These are phyloP conservation scores for Calonectria pseudoreteaudii DNA, from an alignment of 2,329 filamentous ascomycete species.

Conservation along the genomic window DNA sequence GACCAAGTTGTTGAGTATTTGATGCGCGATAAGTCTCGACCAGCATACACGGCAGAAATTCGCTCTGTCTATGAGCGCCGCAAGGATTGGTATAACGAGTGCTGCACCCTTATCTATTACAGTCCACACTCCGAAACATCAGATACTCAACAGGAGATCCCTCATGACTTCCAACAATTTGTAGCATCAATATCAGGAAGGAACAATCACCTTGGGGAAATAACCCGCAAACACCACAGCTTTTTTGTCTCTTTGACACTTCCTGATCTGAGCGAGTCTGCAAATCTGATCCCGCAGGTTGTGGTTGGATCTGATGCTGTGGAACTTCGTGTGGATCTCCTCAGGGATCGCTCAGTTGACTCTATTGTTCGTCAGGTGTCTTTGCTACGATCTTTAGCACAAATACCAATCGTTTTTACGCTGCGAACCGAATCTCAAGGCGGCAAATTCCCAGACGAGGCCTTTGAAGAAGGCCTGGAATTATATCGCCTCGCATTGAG, in stretches of 20 bases:
- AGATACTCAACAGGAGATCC: slow-evolving; percentile 42
- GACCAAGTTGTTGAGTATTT: slow-evolving; percentile 90
- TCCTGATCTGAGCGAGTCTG: slow-evolving; percentile 75
- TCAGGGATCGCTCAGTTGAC: slow-evolving; percentile 80
- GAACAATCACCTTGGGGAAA: slow-evolving; percentile 59
- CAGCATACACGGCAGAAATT: slow-evolving; percentile 93
- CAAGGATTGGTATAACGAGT: slow-evolving; percentile 90
- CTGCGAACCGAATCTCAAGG: slow-evolving; percentile 88
- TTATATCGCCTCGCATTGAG: slow-evolving; percentile 85
- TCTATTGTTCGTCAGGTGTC: slow-evolving; percentile 87
- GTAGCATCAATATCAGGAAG: slow-evolving; percentile 52
- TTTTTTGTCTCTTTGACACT: slow-evolving; percentile 95
- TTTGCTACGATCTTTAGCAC: slow-evolving; percentile 77
- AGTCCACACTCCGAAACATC: slow-evolving; percentile 70
- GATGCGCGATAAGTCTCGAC: slow-evolving; percentile 87
- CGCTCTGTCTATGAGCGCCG: slow-evolving; percentile 89
- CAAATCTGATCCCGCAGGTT: slow-evolving; percentile 75
- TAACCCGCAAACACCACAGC: slow-evolving; percentile 72
- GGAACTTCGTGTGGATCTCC: slow-evolving; percentile 91
- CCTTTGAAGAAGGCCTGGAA: slow-evolving; percentile 75
- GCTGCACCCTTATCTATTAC: slow-evolving; percentile 95
- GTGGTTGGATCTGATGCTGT: slow-evolving; percentile 92
- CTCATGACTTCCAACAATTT: slow-evolving; percentile 52
- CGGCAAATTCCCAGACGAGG: slow-evolving; percentile 85
- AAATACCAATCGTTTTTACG: slow-evolving; percentile 91